Percentiles rank a stretch among this genome's conserved stretches.
Conservation (phyloP, 768 basidiomycete species). For the Boletellus emodensis region DNA sequence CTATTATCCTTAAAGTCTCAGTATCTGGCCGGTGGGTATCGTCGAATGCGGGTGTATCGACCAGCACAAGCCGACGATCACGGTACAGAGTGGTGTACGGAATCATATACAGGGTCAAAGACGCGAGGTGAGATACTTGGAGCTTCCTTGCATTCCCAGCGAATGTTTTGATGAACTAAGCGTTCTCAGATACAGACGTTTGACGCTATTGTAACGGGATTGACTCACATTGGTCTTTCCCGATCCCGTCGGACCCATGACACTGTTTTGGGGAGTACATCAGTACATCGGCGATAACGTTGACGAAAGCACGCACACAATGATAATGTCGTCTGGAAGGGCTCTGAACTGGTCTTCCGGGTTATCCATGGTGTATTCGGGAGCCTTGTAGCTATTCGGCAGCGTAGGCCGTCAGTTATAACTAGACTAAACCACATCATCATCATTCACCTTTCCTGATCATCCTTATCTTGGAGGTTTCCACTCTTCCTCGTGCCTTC, state of each 20-base stretch:
- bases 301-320: conserved; percentile 9
- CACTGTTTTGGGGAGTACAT: not conserved
- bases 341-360: conserved; percentile 3
- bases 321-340: conserved; percentile 5
- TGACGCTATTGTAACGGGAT: not conserved
- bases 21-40: conserved; percentile 15
- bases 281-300: not conserved
- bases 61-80: conserved; percentile 9
- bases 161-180: conserved; percentile 15
- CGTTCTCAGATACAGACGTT: not conserved
- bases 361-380: no score
- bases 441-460: no score
- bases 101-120: conserved; percentile 9
- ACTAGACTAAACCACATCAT: no score
- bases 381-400: no score
- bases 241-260: conserved; percentile 26
- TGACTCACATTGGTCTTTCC: conserved; percentile 22
- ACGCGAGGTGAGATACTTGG: conserved; percentile 1
- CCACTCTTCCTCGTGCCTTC: no score
- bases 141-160: not conserved
- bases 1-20: conserved; percentile 9
- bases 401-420: no score
- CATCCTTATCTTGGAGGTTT: no score
- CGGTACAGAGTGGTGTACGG: not conserved
- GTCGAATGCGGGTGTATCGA: conserved; percentile 21